These are phyloP conservation scores for Ceratobasidium sp. DNA, from an alignment of 1,284 basidiomycete species.

Conservation along the genomic window DNA sequence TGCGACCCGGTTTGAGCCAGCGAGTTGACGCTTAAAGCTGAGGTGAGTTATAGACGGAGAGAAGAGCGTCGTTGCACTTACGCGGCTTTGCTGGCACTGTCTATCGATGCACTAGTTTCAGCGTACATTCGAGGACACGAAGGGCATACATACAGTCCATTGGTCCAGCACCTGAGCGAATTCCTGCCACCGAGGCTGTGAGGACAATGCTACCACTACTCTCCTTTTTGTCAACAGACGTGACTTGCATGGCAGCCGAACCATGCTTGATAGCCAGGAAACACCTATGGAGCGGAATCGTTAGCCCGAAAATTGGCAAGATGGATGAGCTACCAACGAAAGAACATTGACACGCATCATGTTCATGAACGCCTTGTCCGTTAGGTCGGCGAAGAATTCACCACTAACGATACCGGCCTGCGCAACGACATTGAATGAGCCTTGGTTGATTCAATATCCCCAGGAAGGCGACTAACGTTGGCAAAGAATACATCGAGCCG, in stretches of 20 bases:
- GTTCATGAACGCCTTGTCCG: slow-evolving; percentile 73
- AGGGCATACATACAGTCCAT: slow-evolving; percentile 71
- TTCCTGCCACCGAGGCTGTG: slow-evolving; percentile 89
- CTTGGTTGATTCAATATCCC: too few relatives aligned
- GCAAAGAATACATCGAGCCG: slow-evolving; percentile 93
- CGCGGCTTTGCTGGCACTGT: slow-evolving; percentile 91
- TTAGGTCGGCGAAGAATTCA: slow-evolving; percentile 56
- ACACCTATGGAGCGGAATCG: slow-evolving; percentile 60
- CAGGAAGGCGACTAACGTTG: slow-evolving; percentile 64
- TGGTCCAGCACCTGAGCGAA: slow-evolving; percentile 84
- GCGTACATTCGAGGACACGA: slow-evolving; percentile 42
- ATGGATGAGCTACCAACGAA: slow-evolving; percentile 61
- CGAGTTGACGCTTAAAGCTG: slow-evolving; percentile 70
- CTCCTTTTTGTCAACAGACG: slow-evolving; percentile 68
- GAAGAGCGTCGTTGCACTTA: slow-evolving; percentile 53
- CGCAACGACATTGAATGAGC: slow-evolving; percentile 38
- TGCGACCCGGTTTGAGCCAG: slow-evolving; percentile 82
- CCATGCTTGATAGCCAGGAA: slow-evolving; percentile 91
- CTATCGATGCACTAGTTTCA: slow-evolving; percentile 53
- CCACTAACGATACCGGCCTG: slow-evolving; percentile 62
- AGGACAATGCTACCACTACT: slow-evolving; percentile 85
- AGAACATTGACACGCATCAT: slow-evolving; percentile 81
- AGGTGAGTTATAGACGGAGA: slow-evolving; percentile 16
- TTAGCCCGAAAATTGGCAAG: neutral
- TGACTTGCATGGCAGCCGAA: slow-evolving; percentile 77